A percentile compares a stretch with the other conserved stretches of the same genome.
phyloP scores from a whole-genome alignment of 2,329 filamentous ascomycete species.

The Paraconiothyrium sp. region DNA sequence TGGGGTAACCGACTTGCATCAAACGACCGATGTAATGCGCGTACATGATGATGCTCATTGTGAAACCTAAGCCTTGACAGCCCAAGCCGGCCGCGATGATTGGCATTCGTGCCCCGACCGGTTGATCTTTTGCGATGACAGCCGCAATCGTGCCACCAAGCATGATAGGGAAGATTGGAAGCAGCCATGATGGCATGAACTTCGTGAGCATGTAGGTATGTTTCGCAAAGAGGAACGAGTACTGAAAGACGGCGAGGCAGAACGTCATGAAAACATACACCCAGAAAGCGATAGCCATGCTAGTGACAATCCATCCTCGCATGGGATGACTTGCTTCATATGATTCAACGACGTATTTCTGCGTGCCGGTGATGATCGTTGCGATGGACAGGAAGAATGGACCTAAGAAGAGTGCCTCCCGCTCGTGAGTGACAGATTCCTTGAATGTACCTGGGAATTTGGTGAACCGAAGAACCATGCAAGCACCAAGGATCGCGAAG shows the following conservation, averaged over 20 bases:
- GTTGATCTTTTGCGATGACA: constrained; percentile 70
- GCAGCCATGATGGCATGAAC: constrained; percentile 79
- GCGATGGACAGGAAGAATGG: constrained; percentile 54
- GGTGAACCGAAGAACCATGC: constrained; percentile 56
- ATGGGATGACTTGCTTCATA: constrained; percentile 50
- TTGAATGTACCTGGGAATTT: constrained; percentile 56
- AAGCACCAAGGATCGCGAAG: constrained; percentile 48
- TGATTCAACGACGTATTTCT: constrained; percentile 46
- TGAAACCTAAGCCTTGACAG: constrained; percentile 75
- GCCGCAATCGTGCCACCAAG: constrained; percentile 75
- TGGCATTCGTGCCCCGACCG: constrained; percentile 64
- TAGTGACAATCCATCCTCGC: constrained; percentile 53
- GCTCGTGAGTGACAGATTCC: constrained; percentile 59
- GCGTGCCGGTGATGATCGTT: constrained; percentile 55
- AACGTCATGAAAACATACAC: constrained; percentile 55
- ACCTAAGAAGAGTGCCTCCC: constrained; percentile 61
- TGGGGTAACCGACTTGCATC: constrained; percentile 73
- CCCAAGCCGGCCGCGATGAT: constrained; percentile 74
- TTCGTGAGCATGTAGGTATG: constrained; percentile 68
- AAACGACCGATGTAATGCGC: constrained; percentile 75
- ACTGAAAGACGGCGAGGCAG: constrained; percentile 57
- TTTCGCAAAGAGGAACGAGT: constrained; percentile 71
- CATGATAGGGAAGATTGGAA: constrained; percentile 80
- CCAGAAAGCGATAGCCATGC: constrained; percentile 55
- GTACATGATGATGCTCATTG: constrained; percentile 77